Conservation (phyloP, 2,329 filamentous ascomycete species). For the Chaetomium globosum region DNA sequence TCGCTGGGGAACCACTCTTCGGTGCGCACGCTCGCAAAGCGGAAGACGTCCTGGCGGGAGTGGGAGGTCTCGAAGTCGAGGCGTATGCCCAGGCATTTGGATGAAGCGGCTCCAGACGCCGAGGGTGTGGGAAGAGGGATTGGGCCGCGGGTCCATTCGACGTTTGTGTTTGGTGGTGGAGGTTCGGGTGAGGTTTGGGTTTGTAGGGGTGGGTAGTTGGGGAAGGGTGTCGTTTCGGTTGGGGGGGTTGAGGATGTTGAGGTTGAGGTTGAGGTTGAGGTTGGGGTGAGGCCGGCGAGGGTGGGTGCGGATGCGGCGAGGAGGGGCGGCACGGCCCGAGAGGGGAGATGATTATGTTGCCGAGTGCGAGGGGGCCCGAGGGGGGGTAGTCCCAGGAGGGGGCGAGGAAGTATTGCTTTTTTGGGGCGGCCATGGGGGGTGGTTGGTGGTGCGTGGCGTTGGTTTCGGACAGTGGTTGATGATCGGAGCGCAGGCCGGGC, state of each 20-base stretch:
- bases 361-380: constrained; percentile 1
- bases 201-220: too few relatives aligned
- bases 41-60: neutral
- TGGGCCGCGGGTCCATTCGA: neutral
- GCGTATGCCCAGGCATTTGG: neutral
- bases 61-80: neutral
- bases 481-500: too few relatives aligned
- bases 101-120: neutral
- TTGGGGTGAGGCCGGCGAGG: too few relatives aligned
- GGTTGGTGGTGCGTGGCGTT: neutral
- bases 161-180: neutral
- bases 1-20: neutral
- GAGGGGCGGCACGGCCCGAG: neutral
- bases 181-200: too few relatives aligned
- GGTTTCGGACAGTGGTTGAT: too few relatives aligned
- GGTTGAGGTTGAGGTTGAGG: neutral
- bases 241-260: neutral
- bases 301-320: neutral
- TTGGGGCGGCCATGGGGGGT: constrained; percentile 1
- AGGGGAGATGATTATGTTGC: constrained; percentile 12
- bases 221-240: neutral
- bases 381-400: constrained; percentile 14
- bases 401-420: constrained; percentile 5
- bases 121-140: neutral
- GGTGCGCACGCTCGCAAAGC: neutral